A percentile compares a stretch with the other conserved stretches of the same genome.
These are phyloP conservation scores for Calonectria fujianensis DNA, from an alignment of 2,329 filamentous ascomycete species.

Conservation along the genomic window DNA sequence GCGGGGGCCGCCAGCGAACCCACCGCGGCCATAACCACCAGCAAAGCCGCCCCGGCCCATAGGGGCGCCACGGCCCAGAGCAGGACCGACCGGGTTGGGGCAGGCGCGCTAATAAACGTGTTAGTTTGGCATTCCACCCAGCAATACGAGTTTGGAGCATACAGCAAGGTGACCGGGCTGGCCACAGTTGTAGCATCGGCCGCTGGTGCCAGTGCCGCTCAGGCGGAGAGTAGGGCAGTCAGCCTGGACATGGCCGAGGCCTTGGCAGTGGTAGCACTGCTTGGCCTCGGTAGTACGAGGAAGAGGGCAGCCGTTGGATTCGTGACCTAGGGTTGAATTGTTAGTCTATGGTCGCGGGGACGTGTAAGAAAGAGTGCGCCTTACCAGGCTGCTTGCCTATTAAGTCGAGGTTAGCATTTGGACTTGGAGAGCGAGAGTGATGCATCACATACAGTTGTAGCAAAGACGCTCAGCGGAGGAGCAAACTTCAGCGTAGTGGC, in stretches of 20 bases:
- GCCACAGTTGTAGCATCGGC: slow-evolving; percentile 97
- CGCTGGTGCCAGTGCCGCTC: slow-evolving; percentile 86
- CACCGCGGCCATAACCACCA: slow-evolving; percentile 80
- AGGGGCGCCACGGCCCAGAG: slow-evolving; percentile 79
- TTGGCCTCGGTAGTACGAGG: slow-evolving; percentile 98
- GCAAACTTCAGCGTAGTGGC: slow-evolving; percentile 92
- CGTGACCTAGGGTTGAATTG: slow-evolving; percentile 77
- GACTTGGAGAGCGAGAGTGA: not conserved
- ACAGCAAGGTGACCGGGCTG: slow-evolving; percentile 94
- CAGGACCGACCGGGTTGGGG: slow-evolving; percentile 80
- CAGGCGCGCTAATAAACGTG: slow-evolving; percentile 80
- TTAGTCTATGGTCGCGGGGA: slow-evolving; percentile 32
- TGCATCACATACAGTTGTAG: slow-evolving; percentile 91
- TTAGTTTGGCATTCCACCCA: slow-evolving; percentile 42
- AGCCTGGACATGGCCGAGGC: slow-evolving; percentile 97
- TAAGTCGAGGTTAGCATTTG: slow-evolving; percentile 48
- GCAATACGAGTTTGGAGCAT: slow-evolving; percentile 60
- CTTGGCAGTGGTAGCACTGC: slow-evolving; percentile 99
- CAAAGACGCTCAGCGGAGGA: slow-evolving; percentile 98
- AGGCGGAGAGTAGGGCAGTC: slow-evolving; percentile 98
- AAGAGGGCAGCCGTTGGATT: slow-evolving; percentile 97
- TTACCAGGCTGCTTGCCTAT: slow-evolving; percentile 87
- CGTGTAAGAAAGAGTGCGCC: not conserved
- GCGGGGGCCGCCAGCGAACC: slow-evolving; percentile 81
- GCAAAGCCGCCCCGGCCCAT: slow-evolving; percentile 83